These are phyloP conservation scores for Penicillium sumatraense DNA, from an alignment of 2,329 filamentous ascomycete species.

Conservation along the genomic window DNA sequence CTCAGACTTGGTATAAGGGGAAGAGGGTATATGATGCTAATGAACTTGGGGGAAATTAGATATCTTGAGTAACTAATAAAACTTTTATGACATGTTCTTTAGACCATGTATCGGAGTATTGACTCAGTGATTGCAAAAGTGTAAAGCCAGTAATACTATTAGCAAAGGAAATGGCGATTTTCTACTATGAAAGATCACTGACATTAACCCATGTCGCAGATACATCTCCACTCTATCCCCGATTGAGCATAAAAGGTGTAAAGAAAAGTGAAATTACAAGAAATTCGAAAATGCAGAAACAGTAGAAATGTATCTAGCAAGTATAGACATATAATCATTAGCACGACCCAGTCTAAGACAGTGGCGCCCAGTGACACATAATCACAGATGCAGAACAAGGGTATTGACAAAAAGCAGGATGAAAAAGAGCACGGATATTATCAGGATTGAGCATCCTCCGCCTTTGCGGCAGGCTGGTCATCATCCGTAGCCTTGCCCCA, in stretches of 20 bases:
- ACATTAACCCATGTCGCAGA: too few relatives aligned
- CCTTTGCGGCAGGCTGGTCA: slow-evolving; percentile 9
- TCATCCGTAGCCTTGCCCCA: slow-evolving; percentile 45
- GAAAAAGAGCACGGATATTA: neutral
- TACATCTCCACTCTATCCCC: too few relatives aligned
- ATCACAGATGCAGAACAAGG: slow-evolving; percentile 18
- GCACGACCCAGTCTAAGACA: slow-evolving; percentile 17
- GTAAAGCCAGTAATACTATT: too few relatives aligned
- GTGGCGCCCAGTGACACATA: neutral
- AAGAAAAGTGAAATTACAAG: neutral
- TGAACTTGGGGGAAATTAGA: neutral
- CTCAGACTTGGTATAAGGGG: slow-evolving; percentile 53
- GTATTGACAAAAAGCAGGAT: slow-evolving; percentile 16
- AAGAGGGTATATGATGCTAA: slow-evolving; percentile 33
- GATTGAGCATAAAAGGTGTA: neutral
- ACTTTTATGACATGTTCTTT: neutral
- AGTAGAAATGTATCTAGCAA: neutral
- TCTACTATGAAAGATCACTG: too few relatives aligned
- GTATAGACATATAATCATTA: slow-evolving; percentile 17
- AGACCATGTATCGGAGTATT: too few relatives aligned
- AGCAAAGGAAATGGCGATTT: too few relatives aligned
- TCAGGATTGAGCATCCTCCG: slow-evolving; percentile 4
- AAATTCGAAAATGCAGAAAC: neutral
- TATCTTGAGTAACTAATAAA: neutral
- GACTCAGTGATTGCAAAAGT: too few relatives aligned